Conservation (phyloP, 2,329 filamentous ascomycete species). For the Aspergillus aculeatus region DNA sequence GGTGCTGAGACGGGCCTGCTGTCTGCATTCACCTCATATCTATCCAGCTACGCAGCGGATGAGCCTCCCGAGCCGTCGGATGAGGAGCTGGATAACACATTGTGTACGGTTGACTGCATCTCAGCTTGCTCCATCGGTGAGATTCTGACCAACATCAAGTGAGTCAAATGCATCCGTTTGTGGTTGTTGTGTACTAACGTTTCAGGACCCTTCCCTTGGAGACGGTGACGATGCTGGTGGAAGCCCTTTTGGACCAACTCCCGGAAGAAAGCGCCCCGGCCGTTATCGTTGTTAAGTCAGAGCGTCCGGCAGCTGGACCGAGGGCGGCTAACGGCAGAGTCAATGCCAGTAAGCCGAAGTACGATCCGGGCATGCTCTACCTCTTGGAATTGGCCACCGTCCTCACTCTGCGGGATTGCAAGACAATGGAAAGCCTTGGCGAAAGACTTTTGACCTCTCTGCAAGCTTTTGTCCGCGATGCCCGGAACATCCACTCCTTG, state of each 20-base stretch:
- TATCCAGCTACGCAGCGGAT: conserved; percentile 97
- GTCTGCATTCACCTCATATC: conserved; percentile 91
- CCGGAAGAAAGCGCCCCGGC: conserved; percentile 78
- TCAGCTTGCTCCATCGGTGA: conserved; percentile 82
- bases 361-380: conserved; percentile 85
- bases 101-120: conserved; percentile 92
- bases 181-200: conserved; percentile 21
- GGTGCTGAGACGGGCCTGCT: conserved; percentile 80
- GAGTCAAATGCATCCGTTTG: conserved; percentile 39
- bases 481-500: conserved; percentile 75
- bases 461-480: conserved; percentile 78
- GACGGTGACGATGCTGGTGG: conserved; percentile 62
- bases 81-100: conserved; percentile 91
- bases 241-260: conserved; percentile 75
- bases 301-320: conserved; percentile 63
- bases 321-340: conserved; percentile 60
- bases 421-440: conserved; percentile 70
- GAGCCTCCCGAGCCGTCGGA: conserved; percentile 97
- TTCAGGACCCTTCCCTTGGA: conserved; percentile 60
- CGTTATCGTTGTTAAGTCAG: conserved; percentile 88
- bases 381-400: conserved; percentile 88
- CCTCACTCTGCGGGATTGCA: conserved; percentile 71
- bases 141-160: conserved; percentile 80
- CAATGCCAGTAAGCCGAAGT: conserved; percentile 60
- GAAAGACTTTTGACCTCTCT: conserved; percentile 76